Base-by-base conservation (phyloP, 129 eudicot genomes). In the Smallanthus sonchifolius region DNA sequence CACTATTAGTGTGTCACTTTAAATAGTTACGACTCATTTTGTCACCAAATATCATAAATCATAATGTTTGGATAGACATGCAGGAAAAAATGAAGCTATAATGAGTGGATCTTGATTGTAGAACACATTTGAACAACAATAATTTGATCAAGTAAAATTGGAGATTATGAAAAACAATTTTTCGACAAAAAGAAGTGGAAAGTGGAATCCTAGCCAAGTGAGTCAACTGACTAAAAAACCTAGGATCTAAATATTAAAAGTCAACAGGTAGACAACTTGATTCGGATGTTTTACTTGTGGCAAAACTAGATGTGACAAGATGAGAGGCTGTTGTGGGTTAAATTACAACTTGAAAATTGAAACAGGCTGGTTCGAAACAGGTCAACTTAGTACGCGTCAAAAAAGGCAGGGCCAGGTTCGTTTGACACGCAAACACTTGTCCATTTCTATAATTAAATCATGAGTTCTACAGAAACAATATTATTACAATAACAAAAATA, bases 381-480 rank as follows among this genome's bases (percentile, higher is more conserved):
- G 42, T 24, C 36, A 55, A 19, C 2, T 2, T 51, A 20, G 13
- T 57, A 57, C 65, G 2, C 1, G 28, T 35, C 2, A n/a, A 63
- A 63, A 63, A 36, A 7, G 30, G 4, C 10, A 14, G 15, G 19
- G 4, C 17, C 38, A 60, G 7, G 40, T 32, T 52, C 2, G 14
- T 63, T 35, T 63, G 68, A 63, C 68, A 28, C 6, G 20, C 68
- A 36, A 63, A 37, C 68, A 63, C 47, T 15, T 63, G 7, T 63
- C 24, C 30, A 63, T 63, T 37, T 63, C 28, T 36, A 38, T 2
- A 63, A 63, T 1, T 36, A 7, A 63, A 36, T 7, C 45, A 38
- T 63, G 30, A 36, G 16, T 36, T 37, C 28, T n/a, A 16, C 2
- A n/a, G 7, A 63, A 36, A 63, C 6, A 35, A 34, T 62, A 37